Percentiles rank a stretch among this genome's conserved stretches.
phyloP scores from a whole-genome alignment of 2,329 filamentous ascomycete genomes.

The Colletotrichum gigasporum region DNA sequence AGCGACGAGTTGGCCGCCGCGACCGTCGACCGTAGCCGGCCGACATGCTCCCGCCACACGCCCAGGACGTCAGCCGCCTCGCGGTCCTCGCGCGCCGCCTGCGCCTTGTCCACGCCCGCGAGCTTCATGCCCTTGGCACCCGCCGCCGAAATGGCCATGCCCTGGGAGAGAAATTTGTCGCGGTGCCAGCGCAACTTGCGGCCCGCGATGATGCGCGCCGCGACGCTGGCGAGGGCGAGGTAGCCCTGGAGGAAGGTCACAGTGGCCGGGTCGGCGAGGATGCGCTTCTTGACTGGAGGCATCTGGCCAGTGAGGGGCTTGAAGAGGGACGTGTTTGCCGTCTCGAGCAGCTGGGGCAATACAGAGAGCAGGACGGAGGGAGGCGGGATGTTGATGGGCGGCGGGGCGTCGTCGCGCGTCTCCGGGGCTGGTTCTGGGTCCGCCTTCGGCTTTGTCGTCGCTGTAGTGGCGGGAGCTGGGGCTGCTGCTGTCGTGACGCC shows the following conservation, averaged over 20 bases:
- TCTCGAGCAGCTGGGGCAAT: slow-evolving; percentile 76
- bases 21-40: slow-evolving; percentile 78
- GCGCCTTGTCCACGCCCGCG: slow-evolving; percentile 82
- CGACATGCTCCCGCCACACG: slow-evolving; percentile 80
- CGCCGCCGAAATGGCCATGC: slow-evolving; percentile 85
- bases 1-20: slow-evolving; percentile 66
- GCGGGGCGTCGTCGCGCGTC: slow-evolving; percentile 51
- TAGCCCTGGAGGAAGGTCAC: slow-evolving; percentile 72
- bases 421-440: background rate
- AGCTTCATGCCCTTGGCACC: slow-evolving; percentile 92
- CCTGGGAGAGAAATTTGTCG: slow-evolving; percentile 83
- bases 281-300: slow-evolving; percentile 65
- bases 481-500: slow-evolving; percentile 31
- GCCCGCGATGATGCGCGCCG: slow-evolving; percentile 84
- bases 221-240: slow-evolving; percentile 70
- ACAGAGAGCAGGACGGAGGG: slow-evolving; percentile 83
- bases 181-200: slow-evolving; percentile 91
- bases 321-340: slow-evolving; percentile 72
- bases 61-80: slow-evolving; percentile 82
- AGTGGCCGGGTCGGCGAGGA: slow-evolving; percentile 71
- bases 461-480: background rate
- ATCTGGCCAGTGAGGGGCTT: slow-evolving; percentile 69
- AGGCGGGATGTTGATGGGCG: slow-evolving; percentile 89
- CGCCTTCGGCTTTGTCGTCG: background rate
- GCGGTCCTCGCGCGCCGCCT: slow-evolving; percentile 83